Percentiles rank a stretch among this genome's conserved stretches.
Conservation (phyloP, 2,329 filamentous ascomycete genomes). For the Dothideomycetidae sp. region DNA sequence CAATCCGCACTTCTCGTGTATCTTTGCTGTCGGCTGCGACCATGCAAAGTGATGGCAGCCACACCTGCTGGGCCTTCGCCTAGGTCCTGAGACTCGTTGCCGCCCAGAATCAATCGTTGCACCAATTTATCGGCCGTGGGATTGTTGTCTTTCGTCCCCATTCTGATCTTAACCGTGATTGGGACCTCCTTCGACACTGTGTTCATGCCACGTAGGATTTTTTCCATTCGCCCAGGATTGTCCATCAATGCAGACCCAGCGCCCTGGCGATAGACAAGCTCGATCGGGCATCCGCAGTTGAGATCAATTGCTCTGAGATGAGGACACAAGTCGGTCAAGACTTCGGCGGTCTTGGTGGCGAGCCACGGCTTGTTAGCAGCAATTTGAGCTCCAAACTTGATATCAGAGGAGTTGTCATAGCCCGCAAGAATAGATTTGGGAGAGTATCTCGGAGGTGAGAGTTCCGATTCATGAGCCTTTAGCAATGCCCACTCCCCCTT, state of each 20-base stretch:
- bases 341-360: slow-evolving; percentile 75
- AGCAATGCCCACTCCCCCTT: slow-evolving; percentile 91
- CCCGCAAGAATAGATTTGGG: slow-evolving; percentile 48
- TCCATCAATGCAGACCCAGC: slow-evolving; percentile 90
- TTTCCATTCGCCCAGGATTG: slow-evolving; percentile 71
- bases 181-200: slow-evolving; percentile 78
- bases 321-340: slow-evolving; percentile 61
- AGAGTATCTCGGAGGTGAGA: slow-evolving; percentile 53
- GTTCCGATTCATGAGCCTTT: slow-evolving; percentile 79
- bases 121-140: slow-evolving; percentile 71
- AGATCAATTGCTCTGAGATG: slow-evolving; percentile 82
- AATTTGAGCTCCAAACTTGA: slow-evolving; percentile 86
- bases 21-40: slow-evolving; percentile 81
- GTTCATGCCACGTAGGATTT: slow-evolving; percentile 94
- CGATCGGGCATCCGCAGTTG: slow-evolving; percentile 95
- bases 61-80: slow-evolving; percentile 65
- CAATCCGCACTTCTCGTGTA: slow-evolving; percentile 91
- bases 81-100: slow-evolving; percentile 51
- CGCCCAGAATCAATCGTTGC: slow-evolving; percentile 69
- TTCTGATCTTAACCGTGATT: slow-evolving; percentile 88
- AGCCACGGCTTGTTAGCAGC: slow-evolving; percentile 85
- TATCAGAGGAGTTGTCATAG: slow-evolving; percentile 70
- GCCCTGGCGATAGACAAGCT: slow-evolving; percentile 77
- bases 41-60: slow-evolving; percentile 91
- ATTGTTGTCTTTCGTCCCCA: slow-evolving; percentile 66